These are phyloP conservation scores for Calendula officinalis DNA, from an alignment of 129 eudicot genomes.

Conservation along the genomic window DNA sequence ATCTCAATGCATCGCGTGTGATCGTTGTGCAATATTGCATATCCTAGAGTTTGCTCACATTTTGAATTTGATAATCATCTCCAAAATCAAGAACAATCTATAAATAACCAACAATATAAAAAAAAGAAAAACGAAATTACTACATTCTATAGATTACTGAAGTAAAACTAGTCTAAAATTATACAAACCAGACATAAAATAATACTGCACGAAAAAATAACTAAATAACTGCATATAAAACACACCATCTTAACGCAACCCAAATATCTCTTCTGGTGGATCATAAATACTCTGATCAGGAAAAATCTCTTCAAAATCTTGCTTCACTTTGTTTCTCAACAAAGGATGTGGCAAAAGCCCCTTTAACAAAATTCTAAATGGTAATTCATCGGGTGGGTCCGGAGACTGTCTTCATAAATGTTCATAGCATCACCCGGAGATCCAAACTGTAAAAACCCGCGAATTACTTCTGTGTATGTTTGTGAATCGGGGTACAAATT, in stretches of 20 bases:
- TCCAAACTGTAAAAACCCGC: constrained; percentile 83
- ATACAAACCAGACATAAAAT: no score
- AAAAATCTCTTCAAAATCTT: constrained; percentile 91
- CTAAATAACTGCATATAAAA: background rate
- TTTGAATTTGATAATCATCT: no score
- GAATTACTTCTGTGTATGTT: constrained; percentile 82
- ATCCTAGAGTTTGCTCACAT: no score
- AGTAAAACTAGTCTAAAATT: no score
- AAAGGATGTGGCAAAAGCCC: constrained; percentile 95
- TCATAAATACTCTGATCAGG: constrained; percentile 81
- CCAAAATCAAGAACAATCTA: no score
- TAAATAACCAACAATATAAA: no score
- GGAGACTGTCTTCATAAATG: constrained; percentile 87
- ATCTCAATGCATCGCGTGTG: no score
- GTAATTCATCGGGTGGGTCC: constrained; percentile 85
- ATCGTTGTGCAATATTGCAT: no score
- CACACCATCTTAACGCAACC: constrained; percentile 62
- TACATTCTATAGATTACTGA: no score
- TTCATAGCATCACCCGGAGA: constrained; percentile 97
- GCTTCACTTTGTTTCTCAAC: constrained; percentile 84
- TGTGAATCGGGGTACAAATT: constrained; percentile 77
- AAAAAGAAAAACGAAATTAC: no score
- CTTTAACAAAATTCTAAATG: constrained; percentile 74
- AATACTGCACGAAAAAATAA: background rate
- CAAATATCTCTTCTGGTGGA: constrained; percentile 95